Base-by-base conservation (phyloP, 23 red algal species). In the Gracilaria caudata region DNA sequence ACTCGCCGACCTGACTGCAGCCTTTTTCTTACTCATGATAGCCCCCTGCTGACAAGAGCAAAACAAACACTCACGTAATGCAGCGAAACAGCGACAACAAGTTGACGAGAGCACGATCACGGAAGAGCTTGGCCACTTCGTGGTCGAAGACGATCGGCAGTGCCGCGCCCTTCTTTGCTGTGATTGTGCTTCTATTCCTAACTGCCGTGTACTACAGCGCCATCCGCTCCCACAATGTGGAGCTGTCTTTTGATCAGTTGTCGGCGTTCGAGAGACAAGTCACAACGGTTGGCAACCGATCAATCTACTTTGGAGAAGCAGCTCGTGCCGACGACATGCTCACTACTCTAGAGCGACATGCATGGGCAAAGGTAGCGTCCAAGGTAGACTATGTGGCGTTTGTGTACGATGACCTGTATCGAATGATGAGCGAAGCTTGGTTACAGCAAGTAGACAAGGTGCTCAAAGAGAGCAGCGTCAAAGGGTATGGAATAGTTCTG, bases 211-310 rank as follows among this genome's bases (percentile, higher is more conserved):
- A 83, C 36, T 92, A 84, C 34, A 44, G 9, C 7, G 89, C 89
- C 26, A 92, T 92, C 54, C 78, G 78, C 41, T 71, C 47, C 20
- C 79, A 84, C 28, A 60, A 84, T 24, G 89, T 92, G 26, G 65
- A 82, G 45, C 80, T 92, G 1, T 83, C 89, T 16, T 92, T 84
- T 40, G 80, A 83, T 24, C 77, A 92, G 44, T 43, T 82, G 17
- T 83, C 78, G 7, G 65, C 61, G 21, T 83, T 92, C 85, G 89
- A 83, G 35, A 79, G 89, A 20, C 80, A 82, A n/a, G 45, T 92
- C 43, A 30, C 63, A 4, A 92, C 61, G 26, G 23, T 83, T 13
- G 79, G 78, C 14, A 92, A 92, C 51, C 78, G 65, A 29, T 73
- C 78, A 4, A 53, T 92, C 10, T 92, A 92, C 78, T 51, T 76